Evolutionary conservation across 2,329 filamentous ascomycete genomes (phyloP).

Genomic region (Exserohilum turcica): DNA sequence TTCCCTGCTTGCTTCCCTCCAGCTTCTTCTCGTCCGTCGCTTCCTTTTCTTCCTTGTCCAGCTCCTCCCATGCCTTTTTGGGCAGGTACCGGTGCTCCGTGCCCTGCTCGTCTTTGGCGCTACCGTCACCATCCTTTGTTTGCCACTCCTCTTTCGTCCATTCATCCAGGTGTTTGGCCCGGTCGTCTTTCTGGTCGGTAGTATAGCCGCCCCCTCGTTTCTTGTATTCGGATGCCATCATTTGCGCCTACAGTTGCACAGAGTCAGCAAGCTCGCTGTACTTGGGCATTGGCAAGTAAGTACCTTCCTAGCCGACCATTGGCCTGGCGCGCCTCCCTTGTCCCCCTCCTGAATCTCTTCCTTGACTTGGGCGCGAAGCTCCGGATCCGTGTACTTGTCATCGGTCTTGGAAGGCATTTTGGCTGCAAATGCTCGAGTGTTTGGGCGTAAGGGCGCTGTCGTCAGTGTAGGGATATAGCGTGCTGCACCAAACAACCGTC

Average conservation of each 20-base stretch:
- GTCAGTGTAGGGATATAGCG: not conserved
- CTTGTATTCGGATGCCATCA: constrained; percentile 56
- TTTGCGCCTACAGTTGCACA: constrained; percentile 46
- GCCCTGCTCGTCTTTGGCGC: constrained; percentile 49
- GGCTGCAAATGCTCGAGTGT: not conserved
- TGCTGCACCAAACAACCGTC: not conserved
- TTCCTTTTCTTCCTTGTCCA: constrained; percentile 47
- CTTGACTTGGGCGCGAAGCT: constrained; percentile 55
- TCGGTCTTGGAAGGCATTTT: constrained; percentile 50
- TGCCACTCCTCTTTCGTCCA: constrained; percentile 58
- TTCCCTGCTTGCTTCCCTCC: constrained; percentile 45
- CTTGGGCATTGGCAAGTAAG: not conserved
- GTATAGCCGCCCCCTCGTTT: constrained; percentile 55
- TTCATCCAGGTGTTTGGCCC: constrained; percentile 52
- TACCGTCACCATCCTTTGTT: constrained; percentile 54
- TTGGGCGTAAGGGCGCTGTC: not conserved
- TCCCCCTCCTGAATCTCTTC: constrained; percentile 53
- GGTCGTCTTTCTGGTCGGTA: constrained; percentile 52
- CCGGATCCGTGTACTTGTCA: constrained; percentile 55
- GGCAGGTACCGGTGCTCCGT: constrained; percentile 29
- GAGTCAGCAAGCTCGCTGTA: not conserved
- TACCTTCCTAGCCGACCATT: constrained; percentile 58
- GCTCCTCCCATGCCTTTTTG: constrained; percentile 56
- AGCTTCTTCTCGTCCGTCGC: constrained; percentile 55
- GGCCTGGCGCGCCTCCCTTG: constrained; percentile 55